Evolutionary conservation across 805 yeast genomes (phyloP).

Genomic region (Candida orba): DNA sequence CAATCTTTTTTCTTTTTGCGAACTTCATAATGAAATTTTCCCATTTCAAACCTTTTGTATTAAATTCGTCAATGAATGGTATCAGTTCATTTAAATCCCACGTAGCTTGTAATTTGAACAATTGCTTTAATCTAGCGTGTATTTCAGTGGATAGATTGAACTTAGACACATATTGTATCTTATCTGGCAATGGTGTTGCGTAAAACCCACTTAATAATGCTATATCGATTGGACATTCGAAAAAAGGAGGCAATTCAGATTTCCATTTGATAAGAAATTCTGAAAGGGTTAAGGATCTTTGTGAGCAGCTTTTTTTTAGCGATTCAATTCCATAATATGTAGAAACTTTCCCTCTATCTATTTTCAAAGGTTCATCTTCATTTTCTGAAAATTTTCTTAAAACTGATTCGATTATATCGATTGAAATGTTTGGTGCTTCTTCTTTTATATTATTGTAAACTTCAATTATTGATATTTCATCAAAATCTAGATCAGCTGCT

Average conservation of each 20-base stretch:
- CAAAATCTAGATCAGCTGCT: slow-evolving; percentile 28
- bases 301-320: slow-evolving; percentile 31
- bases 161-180: slow-evolving; percentile 48
- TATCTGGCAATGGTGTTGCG: slow-evolving; percentile 37
- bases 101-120: slow-evolving; percentile 45
- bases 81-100: slow-evolving; percentile 59
- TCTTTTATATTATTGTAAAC: slow-evolving; percentile 24
- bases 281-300: slow-evolving; percentile 27
- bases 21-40: slow-evolving; percentile 57
- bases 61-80: slow-evolving; percentile 58
- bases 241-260: slow-evolving; percentile 53
- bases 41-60: slow-evolving; percentile 42
- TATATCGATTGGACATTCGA: slow-evolving; percentile 53
- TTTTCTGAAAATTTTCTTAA: slow-evolving; percentile 38
- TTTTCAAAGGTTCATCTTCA: slow-evolving; percentile 22
- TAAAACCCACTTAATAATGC: slow-evolving; percentile 48
- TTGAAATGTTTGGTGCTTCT: slow-evolving; percentile 29
- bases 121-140: slow-evolving; percentile 38
- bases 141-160: slow-evolving; percentile 42
- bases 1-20: slow-evolving; percentile 46
- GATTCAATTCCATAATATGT: slow-evolving; percentile 59
- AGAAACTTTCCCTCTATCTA: slow-evolving; percentile 40
- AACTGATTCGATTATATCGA: slow-evolving; percentile 42
- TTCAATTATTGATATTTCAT: slow-evolving; percentile 25
- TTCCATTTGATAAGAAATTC: slow-evolving; percentile 63